Evolutionary conservation across 768 basidiomycete genomes (phyloP).

Genomic region (Pleurotus djamor): DNA sequence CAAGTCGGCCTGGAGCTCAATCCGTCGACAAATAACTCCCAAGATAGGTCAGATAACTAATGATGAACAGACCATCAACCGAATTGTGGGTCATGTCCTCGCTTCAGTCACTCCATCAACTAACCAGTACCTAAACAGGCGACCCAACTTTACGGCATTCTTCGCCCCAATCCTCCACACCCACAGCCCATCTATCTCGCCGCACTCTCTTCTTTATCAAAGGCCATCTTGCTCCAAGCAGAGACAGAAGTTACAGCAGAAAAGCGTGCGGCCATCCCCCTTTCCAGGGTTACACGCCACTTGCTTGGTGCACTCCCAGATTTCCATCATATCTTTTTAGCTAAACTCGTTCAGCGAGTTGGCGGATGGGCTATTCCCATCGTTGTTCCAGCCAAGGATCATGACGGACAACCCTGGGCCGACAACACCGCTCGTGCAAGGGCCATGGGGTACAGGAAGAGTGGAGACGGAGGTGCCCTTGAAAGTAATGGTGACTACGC

Average conservation of each 20-base stretch:
- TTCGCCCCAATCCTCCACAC: slow-evolving; percentile 28
- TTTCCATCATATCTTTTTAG: slow-evolving; percentile 78
- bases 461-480: slow-evolving; percentile 26
- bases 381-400: slow-evolving; percentile 50
- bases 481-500: slow-evolving; percentile 65
- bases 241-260: slow-evolving; percentile 92
- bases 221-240: slow-evolving; percentile 86
- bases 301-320: slow-evolving; percentile 56
- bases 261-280: slow-evolving; percentile 78
- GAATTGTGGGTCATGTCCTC: slow-evolving; percentile 52
- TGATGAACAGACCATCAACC: slow-evolving; percentile 54
- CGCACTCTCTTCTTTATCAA: slow-evolving; percentile 84
- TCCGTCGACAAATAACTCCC: slow-evolving; percentile 78
- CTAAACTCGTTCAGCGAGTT: slow-evolving; percentile 81
- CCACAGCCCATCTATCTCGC: slow-evolving; percentile 60
- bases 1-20: slow-evolving; percentile 62
- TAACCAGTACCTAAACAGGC: slow-evolving; percentile 24
- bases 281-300: slow-evolving; percentile 74
- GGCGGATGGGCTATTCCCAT: slow-evolving; percentile 87
- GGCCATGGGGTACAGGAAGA: slow-evolving; percentile 55
- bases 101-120: slow-evolving; percentile 6
- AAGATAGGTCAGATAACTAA: slow-evolving; percentile 88
- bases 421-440: slow-evolving; percentile 37
- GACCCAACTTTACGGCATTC: slow-evolving; percentile 33
- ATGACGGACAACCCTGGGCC: slow-evolving; percentile 46